Percentiles rank a stretch among this genome's conserved stretches.
These are phyloP conservation scores for Leccinum pachyderme DNA, from an alignment of 1,284 basidiomycete species.

Conservation along the genomic window DNA sequence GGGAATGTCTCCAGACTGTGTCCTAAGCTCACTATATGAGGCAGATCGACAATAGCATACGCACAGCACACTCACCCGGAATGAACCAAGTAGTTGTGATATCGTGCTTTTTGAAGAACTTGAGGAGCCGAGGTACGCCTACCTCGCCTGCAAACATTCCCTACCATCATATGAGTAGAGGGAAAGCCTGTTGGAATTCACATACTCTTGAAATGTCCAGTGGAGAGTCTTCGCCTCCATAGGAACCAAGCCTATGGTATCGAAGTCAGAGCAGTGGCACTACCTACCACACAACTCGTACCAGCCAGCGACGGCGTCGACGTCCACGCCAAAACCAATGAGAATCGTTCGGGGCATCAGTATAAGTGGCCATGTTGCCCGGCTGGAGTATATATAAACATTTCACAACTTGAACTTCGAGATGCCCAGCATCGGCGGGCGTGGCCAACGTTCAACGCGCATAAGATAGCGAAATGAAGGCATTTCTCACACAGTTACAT, in stretches of 20 bases:
- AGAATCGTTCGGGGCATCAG: constrained; percentile 47
- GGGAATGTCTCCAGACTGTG: constrained; percentile 73
- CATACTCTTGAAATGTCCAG: constrained; percentile 56
- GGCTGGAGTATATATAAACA: constrained; percentile 2
- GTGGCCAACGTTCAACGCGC: neutral
- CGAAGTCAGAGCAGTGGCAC: neutral
- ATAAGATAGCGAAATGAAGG: neutral
- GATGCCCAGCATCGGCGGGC: neutral
- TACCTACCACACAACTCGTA: constrained; percentile 20
- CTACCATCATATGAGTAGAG: constrained; percentile 27
- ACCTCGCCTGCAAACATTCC: constrained; percentile 76
- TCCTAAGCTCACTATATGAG: constrained; percentile 35
- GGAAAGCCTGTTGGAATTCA: neutral
- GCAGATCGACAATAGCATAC: neutral
- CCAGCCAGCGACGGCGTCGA: constrained; percentile 68
- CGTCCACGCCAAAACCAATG: constrained; percentile 57
- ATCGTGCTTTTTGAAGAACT: constrained; percentile 69
- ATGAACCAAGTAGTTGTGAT: constrained; percentile 76
- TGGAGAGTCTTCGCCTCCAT: constrained; percentile 67
- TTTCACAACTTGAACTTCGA: neutral
- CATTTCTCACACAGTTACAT: neutral
- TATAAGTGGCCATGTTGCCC: neutral
- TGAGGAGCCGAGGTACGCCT: constrained; percentile 64
- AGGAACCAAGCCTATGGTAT: constrained; percentile 57
- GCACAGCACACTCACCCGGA: constrained; percentile 43